Base-by-base conservation (phyloP, 2,329 filamentous ascomycete genomes). In the Fusarium robinianum region DNA sequence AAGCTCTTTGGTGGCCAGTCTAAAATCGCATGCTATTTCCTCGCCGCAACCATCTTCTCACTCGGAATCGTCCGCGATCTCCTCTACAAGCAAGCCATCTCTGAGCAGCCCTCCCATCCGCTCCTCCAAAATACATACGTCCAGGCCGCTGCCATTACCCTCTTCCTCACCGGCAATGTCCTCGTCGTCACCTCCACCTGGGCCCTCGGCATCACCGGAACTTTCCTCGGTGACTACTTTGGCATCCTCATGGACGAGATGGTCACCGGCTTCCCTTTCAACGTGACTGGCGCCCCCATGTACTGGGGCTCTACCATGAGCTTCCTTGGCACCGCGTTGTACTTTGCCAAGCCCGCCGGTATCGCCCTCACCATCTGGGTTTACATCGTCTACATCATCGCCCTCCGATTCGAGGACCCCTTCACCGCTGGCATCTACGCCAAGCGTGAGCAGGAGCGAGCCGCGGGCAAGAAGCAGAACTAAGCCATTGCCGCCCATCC, bases 161-260 rank as follows among this genome's bases (percentile, higher is more conserved):
- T 97, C 41, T 80, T 97, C 60, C 77, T 78, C 18, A 65, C 73
- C 24, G 94, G 94, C 46, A 96, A 96, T 69, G 70, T 87, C 37
- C 82, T 99, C 23, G 94, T 99, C 35, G 62, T 97, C 36, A 85
- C 86, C 22, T 94, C 88, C 49, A 97, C 95, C 72, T 96, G 84
- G 83, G 87, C 85, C 22, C 83, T 99, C 26, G 94, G 94, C 45
- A 83, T 99, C 63, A 96, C 90, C 1, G 94, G 94, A 52, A 99
- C 94, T 24, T 99, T 96, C 67, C 77, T 99, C 23, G 94, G 94
- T 60, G 94, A 99, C 75, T 99, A 99, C 77, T 99, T 97, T 67
- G 94, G 94, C 59, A 96, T 97, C 67, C 78, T 99, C 56, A 95
- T 96, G 90, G 92, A 97, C 66, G 75, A 86, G 58, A 92, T 92